Base-by-base conservation (phyloP, 2,329 filamentous ascomycete genomes). In the Ophiostoma novo-ulmi region DNA sequence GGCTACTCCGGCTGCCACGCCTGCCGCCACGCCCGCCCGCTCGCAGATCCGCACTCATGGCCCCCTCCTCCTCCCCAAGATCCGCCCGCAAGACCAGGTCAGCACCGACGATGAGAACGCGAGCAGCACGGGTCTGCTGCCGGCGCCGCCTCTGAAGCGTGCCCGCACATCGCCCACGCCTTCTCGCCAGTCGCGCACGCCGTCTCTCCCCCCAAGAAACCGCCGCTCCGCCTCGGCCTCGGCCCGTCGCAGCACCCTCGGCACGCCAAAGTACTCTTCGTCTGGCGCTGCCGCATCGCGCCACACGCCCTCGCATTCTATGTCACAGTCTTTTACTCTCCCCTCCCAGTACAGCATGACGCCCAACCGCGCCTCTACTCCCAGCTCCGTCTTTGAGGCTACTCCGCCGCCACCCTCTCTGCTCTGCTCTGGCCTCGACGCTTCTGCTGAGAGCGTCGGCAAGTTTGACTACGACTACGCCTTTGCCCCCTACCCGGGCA, bases 401-500 rank as follows among this genome's bases (percentile, higher is more conserved):
- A 73, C 72, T 72, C 77, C 80, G 44, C 79, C 79, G 10, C 87
- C 87, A 22, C 78, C 80, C 77, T 75, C 83, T 76, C 76, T 92
- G n/a, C 82, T 92, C 70, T 88, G 88, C 75, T 91, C 90, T 1
- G 89, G 91, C 20, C 85, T 89, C 75, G 82, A 81, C 73, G 87
- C 85, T 20, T 20, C 44, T 48, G 44, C 94, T 65, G 91, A 94
- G 14, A 44, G 14, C 5, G 13, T 44, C 74, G 86, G 87, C 74
- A 52, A 70, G 39, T 65, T 67, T 70, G 82, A 83, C 72, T 64
- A 36, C 67, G 41, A 74, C 63, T 73, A 85, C 75, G 90, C 89
- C 72, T 96, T 92, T 81, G 90, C 93, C n/a, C 91, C 91, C 66
- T 97, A 95, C 80, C 89, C 90, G 71, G 89, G 91, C 76, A 85